Conservation (phyloP, 768 basidiomycete genomes). For the Leccinum pellstonianum region DNA sequence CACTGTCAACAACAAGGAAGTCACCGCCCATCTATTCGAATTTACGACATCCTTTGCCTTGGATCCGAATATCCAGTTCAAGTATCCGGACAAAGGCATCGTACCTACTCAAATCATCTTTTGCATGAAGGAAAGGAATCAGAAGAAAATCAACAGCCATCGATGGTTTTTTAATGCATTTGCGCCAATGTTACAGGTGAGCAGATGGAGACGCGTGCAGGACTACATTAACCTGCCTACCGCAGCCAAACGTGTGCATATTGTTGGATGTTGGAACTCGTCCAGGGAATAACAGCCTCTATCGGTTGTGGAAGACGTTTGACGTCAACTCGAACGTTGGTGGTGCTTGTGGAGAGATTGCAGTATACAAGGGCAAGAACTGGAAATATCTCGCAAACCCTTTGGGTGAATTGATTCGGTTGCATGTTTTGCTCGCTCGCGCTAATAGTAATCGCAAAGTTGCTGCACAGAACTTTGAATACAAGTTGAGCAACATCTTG, state of each 20-base stretch:
- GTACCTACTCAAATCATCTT: constrained; percentile 94
- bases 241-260: constrained; percentile 85
- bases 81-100: constrained; percentile 89
- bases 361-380: constrained; percentile 85
- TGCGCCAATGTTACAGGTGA: constrained; percentile 74
- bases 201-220: constrained; percentile 13
- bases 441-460: constrained; percentile 42
- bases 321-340: constrained; percentile 90
- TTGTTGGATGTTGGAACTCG: constrained; percentile 93
- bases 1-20: constrained; percentile 68
- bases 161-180: constrained; percentile 98
- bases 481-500: constrained; percentile 87
- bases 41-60: constrained; percentile 80
- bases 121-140: constrained; percentile 90
- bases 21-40: constrained; percentile 79
- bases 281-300: constrained; percentile 84
- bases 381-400: constrained; percentile 85
- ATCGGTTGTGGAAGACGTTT: constrained; percentile 94
- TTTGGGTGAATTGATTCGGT: constrained; percentile 50
- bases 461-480: constrained; percentile 95
- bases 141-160: constrained; percentile 96
- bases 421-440: not conserved
- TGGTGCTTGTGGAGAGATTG: constrained; percentile 97
- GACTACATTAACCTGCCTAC: not conserved
- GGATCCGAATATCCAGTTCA: constrained; percentile 78